These are phyloP conservation scores for Abrus precatorius DNA, from an alignment of 306 rosid species.

Conservation along the genomic window DNA sequence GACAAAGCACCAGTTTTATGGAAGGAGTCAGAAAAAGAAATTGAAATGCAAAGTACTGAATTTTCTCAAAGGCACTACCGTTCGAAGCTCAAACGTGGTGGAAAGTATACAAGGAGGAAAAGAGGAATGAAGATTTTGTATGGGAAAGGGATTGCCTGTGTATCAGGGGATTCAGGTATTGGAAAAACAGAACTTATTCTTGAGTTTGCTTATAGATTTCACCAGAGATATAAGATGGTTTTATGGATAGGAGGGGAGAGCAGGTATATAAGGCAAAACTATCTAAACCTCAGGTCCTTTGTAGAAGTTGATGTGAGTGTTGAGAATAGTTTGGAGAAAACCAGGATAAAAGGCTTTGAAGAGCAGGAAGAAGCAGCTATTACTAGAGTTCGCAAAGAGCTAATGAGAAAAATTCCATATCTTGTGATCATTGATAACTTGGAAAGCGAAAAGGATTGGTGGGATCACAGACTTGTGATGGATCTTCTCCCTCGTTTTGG, in stretches of 20 bases:
- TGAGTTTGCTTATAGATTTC: constrained; percentile 94
- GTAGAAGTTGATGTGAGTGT: constrained; percentile 82
- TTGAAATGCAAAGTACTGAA: constrained; percentile 79
- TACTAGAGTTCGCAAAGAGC: constrained; percentile 80
- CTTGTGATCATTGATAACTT: constrained; percentile 85
- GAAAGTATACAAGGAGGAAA: constrained; percentile 72
- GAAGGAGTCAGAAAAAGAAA: constrained; percentile 95
- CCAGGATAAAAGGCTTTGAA: constrained; percentile 70
- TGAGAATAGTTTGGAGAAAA: constrained; percentile 69
- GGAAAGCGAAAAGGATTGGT: constrained; percentile 95
- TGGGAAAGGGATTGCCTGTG: constrained; percentile 89
- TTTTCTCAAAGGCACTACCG: constrained; percentile 66
- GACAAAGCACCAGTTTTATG: constrained; percentile 86
- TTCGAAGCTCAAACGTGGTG: constrained; percentile 63
- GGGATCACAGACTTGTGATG: constrained; percentile 94
- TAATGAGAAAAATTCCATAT: constrained; percentile 88
- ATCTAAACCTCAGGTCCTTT: constrained; percentile 78
- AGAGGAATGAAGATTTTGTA: constrained; percentile 69
- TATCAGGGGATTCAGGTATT: constrained; percentile 90
- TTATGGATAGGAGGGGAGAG: constrained; percentile 93
- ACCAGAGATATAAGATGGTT: constrained; percentile 89
- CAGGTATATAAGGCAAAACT: constrained; percentile 83
- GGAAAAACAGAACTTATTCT: constrained; percentile 95
- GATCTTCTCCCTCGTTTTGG: constrained; percentile 98
- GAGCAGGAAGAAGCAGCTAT: constrained; percentile 89